Evolutionary conservation across 495 filamentous ascomycete species (phyloP), one percentile per base, ranked within the genome.

Genomic region (Bombardia bombarda): DNA sequence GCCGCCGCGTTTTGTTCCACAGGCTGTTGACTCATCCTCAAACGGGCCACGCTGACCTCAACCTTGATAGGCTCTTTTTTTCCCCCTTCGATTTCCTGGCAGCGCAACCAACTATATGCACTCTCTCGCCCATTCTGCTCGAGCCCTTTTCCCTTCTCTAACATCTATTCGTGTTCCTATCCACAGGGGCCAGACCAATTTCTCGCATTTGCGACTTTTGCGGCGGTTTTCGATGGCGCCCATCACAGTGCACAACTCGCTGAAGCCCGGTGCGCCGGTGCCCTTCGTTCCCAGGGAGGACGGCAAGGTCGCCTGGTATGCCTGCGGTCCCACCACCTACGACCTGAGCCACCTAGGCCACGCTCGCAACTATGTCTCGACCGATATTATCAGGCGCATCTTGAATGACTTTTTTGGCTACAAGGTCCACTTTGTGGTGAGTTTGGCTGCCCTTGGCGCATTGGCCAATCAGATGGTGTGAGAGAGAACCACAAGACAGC

Each of bases 291-390:
- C 89, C 8, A 67, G 83, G 32, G 80, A 90, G 56, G 67, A 74
- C 17, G 83, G 78, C 42, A 83, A 83, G 50, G 76, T 94, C 2
- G 82, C 77, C 3, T 95, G 89, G 88, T 95, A 95, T 65, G 83
- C 77, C 32, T 94, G 87, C 67, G 87, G 90, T 1, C 90, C 90
- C 36, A 97, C 90, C 8, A 87, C 93, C 14, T 97, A 38, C 26
- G 34, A 38, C 19, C 36, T 41, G 10, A 46, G 23, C 34, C 24
- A 47, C 24, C 22, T 49, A 20, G 46, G 38, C 7, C 41, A 50
- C 81, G 87, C 87, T 9, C 71, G 89, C 40, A 98, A 95, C 66
- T 96, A 95, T 82, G 86, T 95, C 40, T 84, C 79, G 23, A 93
- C 87, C 13, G 92, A 97, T 63, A 92, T 98, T 34, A 80, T 97